A percentile compares a stretch with the other conserved stretches of the same genome.
These are phyloP conservation scores for Boechera divaricarpa DNA, from an alignment of 345 rosid genomes.

Conservation along the genomic window DNA sequence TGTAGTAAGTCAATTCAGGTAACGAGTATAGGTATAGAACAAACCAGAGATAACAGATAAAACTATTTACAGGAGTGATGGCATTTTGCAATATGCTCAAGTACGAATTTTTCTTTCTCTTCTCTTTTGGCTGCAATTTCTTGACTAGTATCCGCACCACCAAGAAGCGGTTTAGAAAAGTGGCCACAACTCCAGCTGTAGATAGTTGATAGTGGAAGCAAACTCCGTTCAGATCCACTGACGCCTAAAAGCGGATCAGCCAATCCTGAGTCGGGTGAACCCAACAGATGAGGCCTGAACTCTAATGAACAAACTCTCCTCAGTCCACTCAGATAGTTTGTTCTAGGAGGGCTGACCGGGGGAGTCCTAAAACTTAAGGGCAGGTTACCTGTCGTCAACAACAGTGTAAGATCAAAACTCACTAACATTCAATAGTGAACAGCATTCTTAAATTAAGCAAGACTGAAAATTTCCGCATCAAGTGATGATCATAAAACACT, in stretches of 20 bases:
- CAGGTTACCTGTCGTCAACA: constrained; percentile 74
- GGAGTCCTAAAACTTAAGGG: constrained; percentile 95
- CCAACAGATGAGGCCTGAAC: constrained; percentile 85
- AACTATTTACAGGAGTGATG: constrained; percentile 71
- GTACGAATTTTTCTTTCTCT: constrained; percentile 82
- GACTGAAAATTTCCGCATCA: constrained; percentile 14
- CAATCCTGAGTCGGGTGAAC: constrained; percentile 90
- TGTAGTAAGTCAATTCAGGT: constrained; percentile 24
- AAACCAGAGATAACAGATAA: constrained; percentile 29
- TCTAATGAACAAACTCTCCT: constrained; percentile 95
- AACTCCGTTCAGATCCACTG: constrained; percentile 70
- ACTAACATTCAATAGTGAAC: constrained; percentile 4
- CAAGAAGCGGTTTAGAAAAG: constrained; percentile 95
- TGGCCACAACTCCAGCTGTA: constrained; percentile 97
- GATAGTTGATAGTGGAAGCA: constrained; percentile 91
- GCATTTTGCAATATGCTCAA: constrained; percentile 88
- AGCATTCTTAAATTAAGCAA: constrained; percentile 29
- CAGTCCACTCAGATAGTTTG: constrained; percentile 77
- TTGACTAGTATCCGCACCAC: constrained; percentile 76
- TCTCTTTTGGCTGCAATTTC: constrained; percentile 81
- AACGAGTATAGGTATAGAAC: constrained; percentile 30
- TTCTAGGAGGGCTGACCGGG: constrained; percentile 97
- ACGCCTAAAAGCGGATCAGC: constrained; percentile 89
- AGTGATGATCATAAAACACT: constrained; percentile 22
- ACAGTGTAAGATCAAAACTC: constrained; percentile 38